Evolutionary conservation across 2,329 filamentous ascomycete species (phyloP), one percentile per base, ranked within the genome.

Genomic region (Talaromyces islandicus): DNA sequence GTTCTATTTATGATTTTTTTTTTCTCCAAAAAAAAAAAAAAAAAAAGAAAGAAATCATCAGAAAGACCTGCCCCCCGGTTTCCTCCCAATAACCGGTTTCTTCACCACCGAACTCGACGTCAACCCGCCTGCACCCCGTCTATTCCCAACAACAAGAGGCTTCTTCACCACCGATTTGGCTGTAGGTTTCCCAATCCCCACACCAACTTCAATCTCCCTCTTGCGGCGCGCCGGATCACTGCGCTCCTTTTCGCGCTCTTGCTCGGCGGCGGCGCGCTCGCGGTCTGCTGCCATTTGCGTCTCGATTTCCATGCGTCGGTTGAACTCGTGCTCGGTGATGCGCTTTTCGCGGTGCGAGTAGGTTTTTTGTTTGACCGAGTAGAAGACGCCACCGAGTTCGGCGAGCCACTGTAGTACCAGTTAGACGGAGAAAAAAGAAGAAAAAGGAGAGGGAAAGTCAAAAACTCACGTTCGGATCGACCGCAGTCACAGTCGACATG

Each of bases 321-420:
- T 97, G 73, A 96, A 96, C 73, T 97, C 93, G 17, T 87, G 88
- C 77, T 97, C 93, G 0, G 89, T 93, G 54, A 96, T 85, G 58
- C 90, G 85, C 76, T 92, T 93, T 69, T 96, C 90, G 27, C 90
- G 83, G 12, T 88, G 86, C 14, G 90, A 96, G 72, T 96, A 99
- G 1, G 93, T 94, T 76, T 99, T 99, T 77, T 97, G 93, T 77
- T 96, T 97, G 70, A 99, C 85, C 1, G 89, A 94, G 75, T 97
- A 99, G 75, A 99, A 99, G 0, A 99, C 94, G 1, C 92, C 94
- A 35, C 95, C 94, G 6, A 99, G 81, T 72, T 99, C 94, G 7
- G 94, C 94, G 46, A 99, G 85, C 94, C 94, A 99, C 75, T 78
- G 24, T 27, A n/a, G 4, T n/a, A 24, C 19, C 17, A 19, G n/a